Percentiles rank a stretch among this genome's conserved stretches.
These are phyloP conservation scores for Allantophomopsis lycopodina DNA, from an alignment of 2,329 filamentous ascomycete genomes.

Conservation along the genomic window DNA sequence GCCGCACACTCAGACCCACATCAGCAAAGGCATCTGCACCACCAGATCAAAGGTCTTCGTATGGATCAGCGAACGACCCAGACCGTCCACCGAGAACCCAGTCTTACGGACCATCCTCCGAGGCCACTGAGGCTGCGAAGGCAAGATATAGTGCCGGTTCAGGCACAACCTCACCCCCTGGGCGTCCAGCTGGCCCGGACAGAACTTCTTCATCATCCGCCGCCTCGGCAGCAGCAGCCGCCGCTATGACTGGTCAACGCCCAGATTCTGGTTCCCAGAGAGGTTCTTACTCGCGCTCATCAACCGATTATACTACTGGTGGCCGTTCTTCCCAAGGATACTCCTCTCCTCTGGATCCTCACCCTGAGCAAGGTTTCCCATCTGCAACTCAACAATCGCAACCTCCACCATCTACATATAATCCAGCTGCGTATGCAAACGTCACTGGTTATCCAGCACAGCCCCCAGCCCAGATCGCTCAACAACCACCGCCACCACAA, in stretches of 20 bases:
- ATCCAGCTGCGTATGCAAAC: conserved; percentile 63
- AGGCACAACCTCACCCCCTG: conserved; percentile 30
- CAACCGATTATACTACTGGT: conserved; percentile 13
- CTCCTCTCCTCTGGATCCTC: conserved; percentile 7
- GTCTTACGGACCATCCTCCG: conserved; percentile 24
- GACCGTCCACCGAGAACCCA: conserved; percentile 15
- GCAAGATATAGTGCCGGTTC: conserved; percentile 34
- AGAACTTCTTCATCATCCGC: conserved; percentile 35
- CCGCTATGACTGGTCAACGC: conserved; percentile 37
- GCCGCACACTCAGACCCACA: conserved; percentile 12
- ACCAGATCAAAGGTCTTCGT: conserved; percentile 12
- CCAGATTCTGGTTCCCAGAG: conserved; percentile 6
- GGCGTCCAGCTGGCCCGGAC: conserved; percentile 33
- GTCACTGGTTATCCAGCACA: conserved; percentile 36
- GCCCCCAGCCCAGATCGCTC: conserved; percentile 8
- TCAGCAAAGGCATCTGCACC: conserved; percentile 9
- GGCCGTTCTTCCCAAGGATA: conserved; percentile 10
- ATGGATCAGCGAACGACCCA: conserved; percentile 12
- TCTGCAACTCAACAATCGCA: conserved; percentile 19
- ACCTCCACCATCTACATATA: conserved; percentile 50
- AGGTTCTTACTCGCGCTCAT: conserved; percentile 14
- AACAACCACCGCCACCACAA: conserved; percentile 12
- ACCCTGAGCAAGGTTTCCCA: conserved; percentile 10
- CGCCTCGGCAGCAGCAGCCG: conserved; percentile 41
- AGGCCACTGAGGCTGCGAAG: conserved; percentile 52